Percentiles rank a stretch among this genome's conserved stretches.
phyloP scores from a whole-genome alignment of 306 rosid species.

The Citrullus colocynthis region DNA sequence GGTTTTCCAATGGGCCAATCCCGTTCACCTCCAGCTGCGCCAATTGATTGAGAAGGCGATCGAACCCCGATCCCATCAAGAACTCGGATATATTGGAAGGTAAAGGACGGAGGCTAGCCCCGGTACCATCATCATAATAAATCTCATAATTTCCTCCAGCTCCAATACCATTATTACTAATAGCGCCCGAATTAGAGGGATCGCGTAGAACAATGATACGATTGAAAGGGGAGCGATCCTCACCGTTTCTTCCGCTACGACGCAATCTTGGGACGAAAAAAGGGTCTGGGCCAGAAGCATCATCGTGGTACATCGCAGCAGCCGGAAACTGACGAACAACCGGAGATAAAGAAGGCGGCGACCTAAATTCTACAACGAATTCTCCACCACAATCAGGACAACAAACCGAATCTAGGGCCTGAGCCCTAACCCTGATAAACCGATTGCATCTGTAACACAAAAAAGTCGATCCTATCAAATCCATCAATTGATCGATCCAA shows the following conservation, averaged over 20 bases:
- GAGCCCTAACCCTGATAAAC: conserved; percentile 26
- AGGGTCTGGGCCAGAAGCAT: conserved; percentile 15
- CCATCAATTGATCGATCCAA: conserved; percentile 20
- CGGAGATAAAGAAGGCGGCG: conserved; percentile 30
- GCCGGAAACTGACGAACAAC: conserved; percentile 29
- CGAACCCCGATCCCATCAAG: conserved; percentile 58
- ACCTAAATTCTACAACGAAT: conserved; percentile 39
- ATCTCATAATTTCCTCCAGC: conserved; percentile 43
- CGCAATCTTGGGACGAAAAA: conserved; percentile 27
- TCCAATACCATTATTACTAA: conserved; percentile 26
- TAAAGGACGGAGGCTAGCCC: conserved; percentile 45
- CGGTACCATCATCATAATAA: conserved; percentile 48
- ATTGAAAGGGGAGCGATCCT: conserved; percentile 48
- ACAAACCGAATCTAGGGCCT: conserved; percentile 18
- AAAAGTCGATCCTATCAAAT: conserved; percentile 30
- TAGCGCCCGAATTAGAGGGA: conserved; percentile 18
- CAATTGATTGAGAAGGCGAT: conserved; percentile 49
- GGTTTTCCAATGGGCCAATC: conserved; percentile 30
- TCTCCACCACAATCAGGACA: conserved; percentile 54
- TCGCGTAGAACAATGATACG: conserved; percentile 57
- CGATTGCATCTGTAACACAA: conserved; percentile 55
- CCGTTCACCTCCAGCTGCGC: conserved; percentile 35
- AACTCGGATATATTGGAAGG: conserved; percentile 46
- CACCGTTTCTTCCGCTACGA: conserved; percentile 25
- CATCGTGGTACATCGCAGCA: conserved; percentile 26